These are phyloP conservation scores for Zizania latifolia DNA, from an alignment of 176 grass and related monocot species.

Conservation along the genomic window DNA sequence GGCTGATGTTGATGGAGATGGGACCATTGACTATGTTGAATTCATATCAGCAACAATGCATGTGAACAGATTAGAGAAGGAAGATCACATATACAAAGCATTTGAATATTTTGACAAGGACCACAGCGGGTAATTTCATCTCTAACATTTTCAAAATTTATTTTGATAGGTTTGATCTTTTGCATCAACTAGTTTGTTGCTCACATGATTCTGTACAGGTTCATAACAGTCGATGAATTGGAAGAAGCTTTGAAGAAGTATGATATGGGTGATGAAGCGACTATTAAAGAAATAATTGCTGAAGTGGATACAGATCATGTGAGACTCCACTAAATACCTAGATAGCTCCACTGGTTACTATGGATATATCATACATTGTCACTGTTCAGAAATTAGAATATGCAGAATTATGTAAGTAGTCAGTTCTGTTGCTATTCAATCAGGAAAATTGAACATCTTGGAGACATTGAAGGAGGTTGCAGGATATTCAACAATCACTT, in stretches of 20 bases:
- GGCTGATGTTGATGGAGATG: constrained; percentile 98
- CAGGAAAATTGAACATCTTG: neutral
- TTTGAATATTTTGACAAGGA: constrained; percentile 97
- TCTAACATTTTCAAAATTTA: neutral
- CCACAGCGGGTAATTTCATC: constrained; percentile 67
- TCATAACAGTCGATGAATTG: constrained; percentile 87
- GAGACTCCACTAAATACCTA: constrained; percentile 6
- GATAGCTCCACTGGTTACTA: neutral
- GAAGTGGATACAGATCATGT: constrained; percentile 96
- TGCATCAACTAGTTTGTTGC: neutral
- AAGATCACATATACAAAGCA: constrained; percentile 84
- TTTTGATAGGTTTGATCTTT: neutral
- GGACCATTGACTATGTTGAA: constrained; percentile 86
- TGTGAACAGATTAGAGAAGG: constrained; percentile 89
- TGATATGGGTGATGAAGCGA: constrained; percentile 88
- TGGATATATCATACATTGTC: neutral
- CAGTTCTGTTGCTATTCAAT: neutral
- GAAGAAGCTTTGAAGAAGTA: constrained; percentile 89
- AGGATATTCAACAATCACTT: neutral
- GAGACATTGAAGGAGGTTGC: neutral
- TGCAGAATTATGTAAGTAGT: neutral
- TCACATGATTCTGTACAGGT: constrained; percentile 35
- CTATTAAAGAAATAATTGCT: constrained; percentile 95
- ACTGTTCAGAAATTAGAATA: neutral
- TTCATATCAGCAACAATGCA: constrained; percentile 98